phyloP scores from a whole-genome alignment of 192 early-diverging fungal species.

The Geosiphon pyriformis region DNA sequence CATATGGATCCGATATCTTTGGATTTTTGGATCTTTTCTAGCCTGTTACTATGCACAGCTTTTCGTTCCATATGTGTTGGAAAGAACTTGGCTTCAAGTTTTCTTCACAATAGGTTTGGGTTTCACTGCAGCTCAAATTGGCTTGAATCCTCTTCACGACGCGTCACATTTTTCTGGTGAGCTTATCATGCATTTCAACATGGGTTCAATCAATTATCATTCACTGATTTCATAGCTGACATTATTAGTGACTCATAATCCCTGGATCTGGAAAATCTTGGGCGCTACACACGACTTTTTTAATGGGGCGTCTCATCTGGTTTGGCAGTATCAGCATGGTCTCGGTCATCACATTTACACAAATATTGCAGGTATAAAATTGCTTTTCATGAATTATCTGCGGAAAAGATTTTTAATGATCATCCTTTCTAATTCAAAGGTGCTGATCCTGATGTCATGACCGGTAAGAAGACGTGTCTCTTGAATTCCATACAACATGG shows the following conservation, averaged over 20 bases:
- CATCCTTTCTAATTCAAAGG: background rate
- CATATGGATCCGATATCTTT: constrained; percentile 45
- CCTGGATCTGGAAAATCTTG: constrained; percentile 48
- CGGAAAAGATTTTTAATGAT: background rate
- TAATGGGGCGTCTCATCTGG: constrained; percentile 48
- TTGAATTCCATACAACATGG: background rate
- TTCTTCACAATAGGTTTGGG: constrained; percentile 44
- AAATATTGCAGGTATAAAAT: constrained; percentile 39
- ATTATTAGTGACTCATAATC: constrained; percentile 39
- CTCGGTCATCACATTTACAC: constrained; percentile 57
- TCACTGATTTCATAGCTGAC: too few relatives aligned
- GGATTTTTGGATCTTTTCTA: constrained; percentile 36
- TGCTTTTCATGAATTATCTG: background rate
- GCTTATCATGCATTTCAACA: background rate
- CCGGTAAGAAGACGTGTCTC: constrained; percentile 12
- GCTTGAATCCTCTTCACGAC: constrained; percentile 52
- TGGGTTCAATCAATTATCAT: background rate
- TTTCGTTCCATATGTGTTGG: constrained; percentile 40
- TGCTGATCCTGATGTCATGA: constrained; percentile 50
- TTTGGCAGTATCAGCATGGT: constrained; percentile 56
- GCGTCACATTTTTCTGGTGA: constrained; percentile 50
- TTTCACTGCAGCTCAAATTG: constrained; percentile 44
- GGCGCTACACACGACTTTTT: constrained; percentile 54
- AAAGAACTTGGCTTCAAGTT: constrained; percentile 40
- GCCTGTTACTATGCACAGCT: constrained; percentile 42